These are phyloP conservation scores for Botrytis sinoallii DNA, from an alignment of 2,329 filamentous ascomycete species.

Conservation along the genomic window DNA sequence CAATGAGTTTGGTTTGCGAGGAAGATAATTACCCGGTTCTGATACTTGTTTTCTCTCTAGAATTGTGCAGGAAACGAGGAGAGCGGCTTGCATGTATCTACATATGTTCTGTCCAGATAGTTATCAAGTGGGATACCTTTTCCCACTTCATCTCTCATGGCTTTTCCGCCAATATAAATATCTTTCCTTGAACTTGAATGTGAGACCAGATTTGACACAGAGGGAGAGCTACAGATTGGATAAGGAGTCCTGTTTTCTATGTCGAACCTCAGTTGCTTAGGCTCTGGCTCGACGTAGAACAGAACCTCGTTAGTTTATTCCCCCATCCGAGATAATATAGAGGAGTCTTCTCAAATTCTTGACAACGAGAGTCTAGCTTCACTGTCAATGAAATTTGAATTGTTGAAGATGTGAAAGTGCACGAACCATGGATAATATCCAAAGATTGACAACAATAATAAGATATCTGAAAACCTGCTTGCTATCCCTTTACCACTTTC, in stretches of 20 bases:
- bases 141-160: neutral
- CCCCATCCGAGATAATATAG: neutral
- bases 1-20: rapidly evolving
- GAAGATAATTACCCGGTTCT: neutral
- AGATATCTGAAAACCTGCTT: neutral
- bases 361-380: no score
- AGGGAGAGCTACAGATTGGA: no score
- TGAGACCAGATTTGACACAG: neutral
- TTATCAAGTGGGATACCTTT: neutral
- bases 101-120: neutral
- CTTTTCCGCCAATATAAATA: neutral
- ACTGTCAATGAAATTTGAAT: no score
- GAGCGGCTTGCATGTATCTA: neutral
- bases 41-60: neutral
- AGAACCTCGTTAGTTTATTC: neutral
- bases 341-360: no score
- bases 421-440: neutral
- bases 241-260: neutral
- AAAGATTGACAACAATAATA: neutral
- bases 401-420: neutral
- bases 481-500: neutral
- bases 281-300: neutral
- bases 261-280: neutral
- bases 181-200: neutral
- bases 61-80: neutral